These are phyloP conservation scores for Solanum tacnaense DNA, from an alignment of 257 asterid species.

Conservation along the genomic window DNA sequence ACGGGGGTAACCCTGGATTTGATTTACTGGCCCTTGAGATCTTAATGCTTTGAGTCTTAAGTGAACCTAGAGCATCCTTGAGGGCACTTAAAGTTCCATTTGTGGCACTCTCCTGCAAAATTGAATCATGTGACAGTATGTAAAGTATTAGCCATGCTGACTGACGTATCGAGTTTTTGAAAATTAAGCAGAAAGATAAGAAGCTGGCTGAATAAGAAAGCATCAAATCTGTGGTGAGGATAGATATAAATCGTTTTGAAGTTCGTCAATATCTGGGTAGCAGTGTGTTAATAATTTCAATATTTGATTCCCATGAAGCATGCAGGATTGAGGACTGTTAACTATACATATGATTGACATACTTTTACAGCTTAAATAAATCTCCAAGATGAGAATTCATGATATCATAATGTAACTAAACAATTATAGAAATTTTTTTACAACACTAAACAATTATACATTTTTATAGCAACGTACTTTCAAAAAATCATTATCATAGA, in stretches of 20 bases:
- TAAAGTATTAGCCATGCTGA: neutral
- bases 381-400: neutral
- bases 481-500: neutral
- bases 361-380: neutral
- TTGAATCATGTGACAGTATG: neutral
- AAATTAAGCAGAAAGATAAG: neutral
- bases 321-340: neutral
- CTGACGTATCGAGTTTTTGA: neutral
- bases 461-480: neutral
- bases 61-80: conserved; percentile 59
- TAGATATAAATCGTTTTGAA: neutral
- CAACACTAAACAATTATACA: neutral
- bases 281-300: neutral
- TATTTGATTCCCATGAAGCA: neutral
- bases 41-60: conserved; percentile 31
- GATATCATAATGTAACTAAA: neutral
- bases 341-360: neutral
- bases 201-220: neutral
- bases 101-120: conserved; percentile 14
- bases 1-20: conserved; percentile 95
- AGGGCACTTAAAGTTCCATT: conserved; percentile 52
- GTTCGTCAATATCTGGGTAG: neutral
- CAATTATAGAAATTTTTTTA: neutral
- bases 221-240: neutral
- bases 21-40: conserved; percentile 58